Evolutionary conservation across 1,284 basidiomycete genomes (phyloP).

Genomic region (Tremellales sp.): DNA sequence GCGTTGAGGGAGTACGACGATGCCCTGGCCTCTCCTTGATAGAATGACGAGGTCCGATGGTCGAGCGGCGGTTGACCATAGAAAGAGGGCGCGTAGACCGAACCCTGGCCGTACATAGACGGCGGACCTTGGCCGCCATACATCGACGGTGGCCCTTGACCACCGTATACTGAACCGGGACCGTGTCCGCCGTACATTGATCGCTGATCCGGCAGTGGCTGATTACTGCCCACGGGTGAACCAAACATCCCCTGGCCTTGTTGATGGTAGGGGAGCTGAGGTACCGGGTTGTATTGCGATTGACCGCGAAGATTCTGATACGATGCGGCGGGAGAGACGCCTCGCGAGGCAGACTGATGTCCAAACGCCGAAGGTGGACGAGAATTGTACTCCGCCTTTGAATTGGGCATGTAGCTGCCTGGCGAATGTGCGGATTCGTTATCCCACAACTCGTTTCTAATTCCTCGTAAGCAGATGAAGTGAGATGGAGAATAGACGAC

Average conservation of each 20-base stretch:
- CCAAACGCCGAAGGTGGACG: slow-evolving; percentile 67
- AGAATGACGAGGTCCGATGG: slow-evolving; percentile 13
- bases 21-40: no score
- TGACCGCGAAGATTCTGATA: slow-evolving; percentile 28
- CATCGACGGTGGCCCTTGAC: slow-evolving; percentile 15
- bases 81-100: slow-evolving; percentile 26
- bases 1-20: slow-evolving; percentile 25
- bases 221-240: slow-evolving; percentile 6
- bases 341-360: slow-evolving; percentile 52
- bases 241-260: slow-evolving; percentile 6
- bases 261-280: slow-evolving; percentile 13
- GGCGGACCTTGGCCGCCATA: slow-evolving; percentile 18
- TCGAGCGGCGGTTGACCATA: slow-evolving; percentile 25
- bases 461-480: slow-evolving; percentile 11
- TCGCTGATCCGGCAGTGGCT: slow-evolving; percentile 3
- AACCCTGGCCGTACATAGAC: slow-evolving; percentile 23
- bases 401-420: slow-evolving; percentile 73
- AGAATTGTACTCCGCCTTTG: slow-evolving; percentile 52
- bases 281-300: background rate
- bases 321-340: slow-evolving; percentile 32
- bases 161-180: slow-evolving; percentile 18
- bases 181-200: slow-evolving; percentile 10
- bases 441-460: slow-evolving; percentile 94
- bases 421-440: slow-evolving; percentile 90
- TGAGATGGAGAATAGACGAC: slow-evolving; percentile 36